Percentiles rank a stretch among this genome's conserved stretches.
phyloP scores from a whole-genome alignment of 2,329 filamentous ascomycete genomes.

The Tolypocladium nubicola region DNA sequence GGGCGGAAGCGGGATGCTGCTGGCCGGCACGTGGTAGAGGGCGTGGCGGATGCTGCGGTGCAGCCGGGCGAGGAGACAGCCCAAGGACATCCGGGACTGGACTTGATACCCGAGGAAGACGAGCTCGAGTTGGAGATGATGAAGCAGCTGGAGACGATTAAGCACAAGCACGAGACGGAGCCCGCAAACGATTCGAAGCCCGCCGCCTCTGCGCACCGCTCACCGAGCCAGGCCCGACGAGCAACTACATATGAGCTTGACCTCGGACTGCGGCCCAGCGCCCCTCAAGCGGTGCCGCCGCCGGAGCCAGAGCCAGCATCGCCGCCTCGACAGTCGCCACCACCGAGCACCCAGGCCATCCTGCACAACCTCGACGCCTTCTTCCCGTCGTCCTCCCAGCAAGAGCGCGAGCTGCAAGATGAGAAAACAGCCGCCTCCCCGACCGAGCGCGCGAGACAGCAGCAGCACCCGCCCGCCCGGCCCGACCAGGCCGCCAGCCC shows the following conservation, averaged over 20 bases:
- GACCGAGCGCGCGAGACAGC: background rate
- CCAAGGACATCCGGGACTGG: background rate
- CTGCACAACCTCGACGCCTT: conserved; percentile 41
- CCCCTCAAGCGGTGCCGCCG: background rate
- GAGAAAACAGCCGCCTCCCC: conserved; percentile 5
- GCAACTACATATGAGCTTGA: background rate
- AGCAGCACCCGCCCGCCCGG: conserved; percentile 1
- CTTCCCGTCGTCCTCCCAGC: conserved; percentile 46
- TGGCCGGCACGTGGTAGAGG: background rate
- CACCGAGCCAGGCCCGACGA: background rate
- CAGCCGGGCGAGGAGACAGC: background rate
- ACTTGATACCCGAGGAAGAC: conserved; percentile 11
- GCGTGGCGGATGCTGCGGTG: background rate
- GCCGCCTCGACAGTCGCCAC: conserved; percentile 14
- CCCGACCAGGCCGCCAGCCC: conserved; percentile 9
- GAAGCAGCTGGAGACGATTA: conserved; percentile 6
- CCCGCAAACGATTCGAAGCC: conserved; percentile 5
- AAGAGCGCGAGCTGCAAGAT: conserved; percentile 40
- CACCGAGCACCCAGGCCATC: conserved; percentile 41
- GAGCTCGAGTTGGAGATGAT: conserved; percentile 13
- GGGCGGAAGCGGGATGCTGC: conserved; percentile 17
- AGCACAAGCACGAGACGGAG: background rate
- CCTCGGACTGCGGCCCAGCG: background rate
- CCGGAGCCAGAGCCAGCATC: background rate
- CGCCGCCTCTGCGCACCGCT: background rate